Evolutionary conservation across 2,329 filamentous ascomycete genomes (phyloP).

Genomic region (Phoma herbarum): DNA sequence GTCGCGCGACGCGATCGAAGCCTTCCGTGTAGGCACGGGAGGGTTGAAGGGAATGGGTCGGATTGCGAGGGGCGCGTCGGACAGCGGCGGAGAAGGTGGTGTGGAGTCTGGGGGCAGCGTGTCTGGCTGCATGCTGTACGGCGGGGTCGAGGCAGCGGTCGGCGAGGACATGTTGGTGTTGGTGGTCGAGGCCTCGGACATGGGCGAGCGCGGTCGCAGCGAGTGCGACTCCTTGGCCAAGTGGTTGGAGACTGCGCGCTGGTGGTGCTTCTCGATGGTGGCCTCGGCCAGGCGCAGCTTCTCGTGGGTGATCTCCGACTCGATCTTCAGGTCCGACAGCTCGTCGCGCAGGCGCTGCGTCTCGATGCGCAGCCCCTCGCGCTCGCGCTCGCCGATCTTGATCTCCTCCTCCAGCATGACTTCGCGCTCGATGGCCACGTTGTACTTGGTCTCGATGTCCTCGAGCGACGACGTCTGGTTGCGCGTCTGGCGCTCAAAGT

Average conservation of each 20-base stretch:
- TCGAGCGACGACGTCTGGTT: constrained; percentile 96
- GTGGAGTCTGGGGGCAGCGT: constrained; percentile 74
- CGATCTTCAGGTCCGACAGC: constrained; percentile 90
- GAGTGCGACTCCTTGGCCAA: constrained; percentile 57
- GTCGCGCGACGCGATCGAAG: constrained; percentile 60
- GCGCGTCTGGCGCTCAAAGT: constrained; percentile 94
- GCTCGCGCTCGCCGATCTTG: constrained; percentile 87
- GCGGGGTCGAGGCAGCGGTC: constrained; percentile 87
- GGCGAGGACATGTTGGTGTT: constrained; percentile 87
- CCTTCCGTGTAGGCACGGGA: constrained; percentile 51
- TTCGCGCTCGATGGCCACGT: constrained; percentile 87
- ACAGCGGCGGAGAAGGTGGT: constrained; percentile 92
- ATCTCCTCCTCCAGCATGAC: constrained; percentile 97
- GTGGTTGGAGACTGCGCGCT: constrained; percentile 60
- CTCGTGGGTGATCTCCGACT: constrained; percentile 92
- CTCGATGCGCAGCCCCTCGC: constrained; percentile 88
- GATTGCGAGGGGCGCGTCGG: constrained; percentile 75
- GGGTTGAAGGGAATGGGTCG: constrained; percentile 53
- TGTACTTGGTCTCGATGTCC: constrained; percentile 97
- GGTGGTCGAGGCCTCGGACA: constrained; percentile 78
- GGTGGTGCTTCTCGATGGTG: constrained; percentile 59
- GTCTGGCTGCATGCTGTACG: constrained; percentile 68
- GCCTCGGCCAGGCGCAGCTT: constrained; percentile 80
- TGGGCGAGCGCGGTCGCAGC: constrained; percentile 68
- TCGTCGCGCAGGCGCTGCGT: constrained; percentile 90